Evolutionary conservation across 441 rosid species (phyloP).

Genomic region (Populus hybrid): DNA sequence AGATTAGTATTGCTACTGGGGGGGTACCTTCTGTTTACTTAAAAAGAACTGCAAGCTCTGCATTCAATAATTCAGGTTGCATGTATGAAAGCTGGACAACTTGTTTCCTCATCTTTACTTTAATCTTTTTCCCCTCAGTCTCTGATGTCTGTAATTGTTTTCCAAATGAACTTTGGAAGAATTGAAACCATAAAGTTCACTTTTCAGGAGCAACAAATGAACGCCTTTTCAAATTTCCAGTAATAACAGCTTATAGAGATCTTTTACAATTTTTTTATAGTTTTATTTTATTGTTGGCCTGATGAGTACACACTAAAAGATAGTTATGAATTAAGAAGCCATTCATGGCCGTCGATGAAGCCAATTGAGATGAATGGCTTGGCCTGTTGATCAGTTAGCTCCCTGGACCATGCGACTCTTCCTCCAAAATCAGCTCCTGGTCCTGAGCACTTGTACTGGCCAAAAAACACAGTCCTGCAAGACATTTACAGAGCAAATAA

Average conservation of each 20-base stretch:
- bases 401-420: constrained; percentile 51
- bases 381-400: constrained; percentile 43
- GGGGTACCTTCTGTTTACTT: not conserved
- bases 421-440: constrained; percentile 45
- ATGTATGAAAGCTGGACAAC: not conserved
- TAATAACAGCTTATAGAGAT: not conserved
- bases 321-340: constrained; percentile 31
- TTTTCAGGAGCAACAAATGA: not conserved
- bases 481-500: not conserved
- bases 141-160: not conserved
- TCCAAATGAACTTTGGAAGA: not conserved
- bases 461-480: constrained; percentile 58
- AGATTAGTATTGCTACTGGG: not conserved
- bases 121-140: too few relatives aligned
- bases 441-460: constrained; percentile 51
- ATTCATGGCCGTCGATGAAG: constrained; percentile 42
- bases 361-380: constrained; percentile 39
- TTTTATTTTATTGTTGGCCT: not conserved
- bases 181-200: not conserved
- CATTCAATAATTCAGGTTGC: not conserved
- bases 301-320: not conserved
- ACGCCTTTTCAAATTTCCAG: not conserved
- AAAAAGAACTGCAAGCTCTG: not conserved
- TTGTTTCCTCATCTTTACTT: not conserved
- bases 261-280: not conserved